phyloP scores from a whole-genome alignment of 257 asterid genomes.

The Petunia axillaris region DNA sequence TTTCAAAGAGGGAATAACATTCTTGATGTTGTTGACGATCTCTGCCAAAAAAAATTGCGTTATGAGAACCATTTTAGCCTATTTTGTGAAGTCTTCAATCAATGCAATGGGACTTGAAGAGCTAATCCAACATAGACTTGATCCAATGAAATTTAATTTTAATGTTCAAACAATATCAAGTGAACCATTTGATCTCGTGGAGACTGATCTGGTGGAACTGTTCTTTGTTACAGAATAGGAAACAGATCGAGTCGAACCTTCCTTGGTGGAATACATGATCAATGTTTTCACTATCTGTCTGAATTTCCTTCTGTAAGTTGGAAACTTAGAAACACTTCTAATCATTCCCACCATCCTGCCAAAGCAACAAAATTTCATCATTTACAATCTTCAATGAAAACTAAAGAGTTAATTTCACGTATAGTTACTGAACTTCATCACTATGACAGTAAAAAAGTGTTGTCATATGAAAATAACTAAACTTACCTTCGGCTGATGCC shows the following conservation, averaged over 20 bases:
- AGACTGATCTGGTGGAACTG: slow-evolving; percentile 50
- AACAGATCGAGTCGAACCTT: slow-evolving; percentile 37
- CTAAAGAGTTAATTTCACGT: too few relatives aligned
- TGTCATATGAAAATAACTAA: background rate
- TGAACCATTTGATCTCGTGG: slow-evolving; percentile 51
- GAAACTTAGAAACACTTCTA: slow-evolving; percentile 67
- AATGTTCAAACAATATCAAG: slow-evolving; percentile 55
- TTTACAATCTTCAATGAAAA: background rate
- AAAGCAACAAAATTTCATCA: slow-evolving; percentile 13
- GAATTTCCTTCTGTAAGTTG: slow-evolving; percentile 79
- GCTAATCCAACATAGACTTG: background rate
- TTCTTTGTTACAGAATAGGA: slow-evolving; percentile 43
- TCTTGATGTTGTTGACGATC: background rate
- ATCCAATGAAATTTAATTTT: too few relatives aligned
- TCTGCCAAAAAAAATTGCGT: background rate
- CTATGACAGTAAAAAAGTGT: too few relatives aligned
- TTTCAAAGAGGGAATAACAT: background rate
- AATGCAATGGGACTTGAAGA: background rate
- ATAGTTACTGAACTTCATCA: too few relatives aligned
- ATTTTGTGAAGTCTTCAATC: background rate
- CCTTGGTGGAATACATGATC: slow-evolving; percentile 47
- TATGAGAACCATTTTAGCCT: background rate
- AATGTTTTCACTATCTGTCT: slow-evolving; percentile 77
- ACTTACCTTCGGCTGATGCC: slow-evolving; percentile 85
- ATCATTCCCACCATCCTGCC: slow-evolving; percentile 84